Conservation (phyloP, 2,329 filamentous ascomycete genomes). For the Aspergillus sp. region DNA sequence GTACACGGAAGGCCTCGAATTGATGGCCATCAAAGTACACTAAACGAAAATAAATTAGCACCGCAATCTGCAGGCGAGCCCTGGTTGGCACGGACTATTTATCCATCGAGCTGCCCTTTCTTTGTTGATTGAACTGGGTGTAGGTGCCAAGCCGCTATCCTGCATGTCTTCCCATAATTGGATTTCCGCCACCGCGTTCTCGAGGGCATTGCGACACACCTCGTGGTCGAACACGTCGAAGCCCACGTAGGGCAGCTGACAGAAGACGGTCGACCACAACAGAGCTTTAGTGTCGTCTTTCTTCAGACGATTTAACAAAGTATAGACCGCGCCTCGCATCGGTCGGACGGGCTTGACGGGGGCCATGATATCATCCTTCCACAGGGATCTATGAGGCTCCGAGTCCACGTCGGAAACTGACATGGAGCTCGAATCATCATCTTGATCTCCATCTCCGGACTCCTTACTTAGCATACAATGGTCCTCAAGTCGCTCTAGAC, state of each 20-base stretch:
- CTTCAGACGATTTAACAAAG: background rate
- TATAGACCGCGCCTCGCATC: background rate
- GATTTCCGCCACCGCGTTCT: conserved; percentile 8
- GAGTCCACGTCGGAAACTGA: background rate
- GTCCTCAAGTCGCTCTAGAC: conserved; percentile 16
- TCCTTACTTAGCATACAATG: conserved; percentile 9
- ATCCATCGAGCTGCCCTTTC: conserved; percentile 8
- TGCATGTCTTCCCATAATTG: conserved; percentile 1
- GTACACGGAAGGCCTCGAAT: conserved; percentile 18
- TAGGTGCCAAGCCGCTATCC: background rate
- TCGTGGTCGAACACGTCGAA: conserved; percentile 12
- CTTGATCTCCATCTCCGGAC: background rate
- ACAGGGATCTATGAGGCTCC: background rate
- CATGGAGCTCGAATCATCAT: conserved; percentile 1
- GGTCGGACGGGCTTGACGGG: background rate
- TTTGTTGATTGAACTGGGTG: conserved; percentile 5
- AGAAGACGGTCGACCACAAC: conserved; percentile 13
- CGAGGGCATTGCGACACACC: conserved; percentile 7
- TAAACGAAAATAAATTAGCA: background rate
- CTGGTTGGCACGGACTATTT: background rate
- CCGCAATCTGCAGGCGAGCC: background rate
- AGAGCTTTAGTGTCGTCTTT: background rate
- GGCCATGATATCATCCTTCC: background rate
- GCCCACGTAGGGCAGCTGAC: conserved; percentile 9
- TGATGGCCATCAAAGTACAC: conserved; percentile 12